Percentiles rank a stretch among this genome's conserved stretches.
These are phyloP conservation scores for Cryphonectria nitschkei DNA, from an alignment of 2,329 filamentous ascomycete species.

Conservation along the genomic window DNA sequence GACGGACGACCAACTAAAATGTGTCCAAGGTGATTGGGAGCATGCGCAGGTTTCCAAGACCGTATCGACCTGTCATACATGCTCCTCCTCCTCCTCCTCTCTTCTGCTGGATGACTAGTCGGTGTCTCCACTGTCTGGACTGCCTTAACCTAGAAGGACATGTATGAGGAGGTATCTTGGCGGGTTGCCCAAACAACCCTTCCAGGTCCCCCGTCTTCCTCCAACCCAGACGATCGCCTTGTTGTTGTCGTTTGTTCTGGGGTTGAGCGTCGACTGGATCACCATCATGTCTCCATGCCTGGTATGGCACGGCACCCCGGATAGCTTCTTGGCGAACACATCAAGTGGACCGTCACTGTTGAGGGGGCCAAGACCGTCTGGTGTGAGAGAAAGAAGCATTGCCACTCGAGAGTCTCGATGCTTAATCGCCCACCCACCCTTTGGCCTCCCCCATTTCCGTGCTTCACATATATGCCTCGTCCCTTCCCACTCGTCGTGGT, in stretches of 20 bases:
- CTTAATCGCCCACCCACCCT: constrained; percentile 11
- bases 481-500: constrained; percentile 17
- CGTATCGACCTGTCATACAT: not conserved
- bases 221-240: not conserved
- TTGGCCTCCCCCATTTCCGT: no score
- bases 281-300: constrained; percentile 14
- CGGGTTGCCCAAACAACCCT: constrained; percentile 14
- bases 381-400: not conserved
- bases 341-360: constrained; percentile 17
- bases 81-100: not conserved
- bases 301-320: constrained; percentile 15
- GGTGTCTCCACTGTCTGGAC: constrained; percentile 34
- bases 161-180: constrained; percentile 29
- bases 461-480: constrained; percentile 39
- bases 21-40: not conserved
- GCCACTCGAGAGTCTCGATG: constrained; percentile 2
- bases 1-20: not conserved
- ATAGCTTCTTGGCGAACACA: constrained; percentile 24
- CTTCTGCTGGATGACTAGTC: not conserved
- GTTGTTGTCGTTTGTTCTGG: not conserved
- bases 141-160: constrained; percentile 20
- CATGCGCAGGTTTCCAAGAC: no score
- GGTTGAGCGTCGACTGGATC: constrained; percentile 6
- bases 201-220: not conserved
- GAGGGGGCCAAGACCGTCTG: constrained; percentile 2